Conservation (phyloP, 176 grass and related monocot genomes). For the Eremochloa ophiuroides region DNA sequence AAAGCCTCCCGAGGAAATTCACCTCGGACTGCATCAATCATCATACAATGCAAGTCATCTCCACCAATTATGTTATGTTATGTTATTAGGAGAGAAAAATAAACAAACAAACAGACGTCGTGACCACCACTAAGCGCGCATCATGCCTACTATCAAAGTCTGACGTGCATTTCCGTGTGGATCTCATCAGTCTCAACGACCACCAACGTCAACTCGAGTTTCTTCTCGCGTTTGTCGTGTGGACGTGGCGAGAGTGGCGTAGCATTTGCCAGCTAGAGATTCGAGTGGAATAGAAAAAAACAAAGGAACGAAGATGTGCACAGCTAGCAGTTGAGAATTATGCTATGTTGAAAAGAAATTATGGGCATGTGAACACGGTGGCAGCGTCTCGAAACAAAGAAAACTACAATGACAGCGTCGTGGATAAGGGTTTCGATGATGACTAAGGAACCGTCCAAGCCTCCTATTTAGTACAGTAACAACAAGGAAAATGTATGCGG, state of each 20-base stretch:
- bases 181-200: not conserved
- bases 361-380: constrained; percentile 20
- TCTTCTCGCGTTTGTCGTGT: not conserved
- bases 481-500: not conserved
- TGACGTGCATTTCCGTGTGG: not conserved
- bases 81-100: not conserved
- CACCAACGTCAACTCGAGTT: not conserved
- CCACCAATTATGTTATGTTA: too few relatives aligned
- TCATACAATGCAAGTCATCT: not conserved
- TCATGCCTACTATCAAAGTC: not conserved
- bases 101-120: constrained; percentile 21
- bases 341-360: not conserved
- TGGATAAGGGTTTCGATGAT: not conserved
- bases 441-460: too few relatives aligned
- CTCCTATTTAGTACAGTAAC: too few relatives aligned
- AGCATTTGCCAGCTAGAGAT: too few relatives aligned
- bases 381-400: too few relatives aligned
- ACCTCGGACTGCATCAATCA: constrained; percentile 74
- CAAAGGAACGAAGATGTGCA: not conserved
- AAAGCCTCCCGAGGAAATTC: constrained; percentile 63
- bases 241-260: not conserved
- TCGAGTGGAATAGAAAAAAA: too few relatives aligned
- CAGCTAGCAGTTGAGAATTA: not conserved
- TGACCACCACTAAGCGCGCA: constrained; percentile 11
- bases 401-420: too few relatives aligned